These are phyloP conservation scores for Coelastrella sp. DNA, from an alignment of 139 green algal genomes.

Conservation along the genomic window DNA sequence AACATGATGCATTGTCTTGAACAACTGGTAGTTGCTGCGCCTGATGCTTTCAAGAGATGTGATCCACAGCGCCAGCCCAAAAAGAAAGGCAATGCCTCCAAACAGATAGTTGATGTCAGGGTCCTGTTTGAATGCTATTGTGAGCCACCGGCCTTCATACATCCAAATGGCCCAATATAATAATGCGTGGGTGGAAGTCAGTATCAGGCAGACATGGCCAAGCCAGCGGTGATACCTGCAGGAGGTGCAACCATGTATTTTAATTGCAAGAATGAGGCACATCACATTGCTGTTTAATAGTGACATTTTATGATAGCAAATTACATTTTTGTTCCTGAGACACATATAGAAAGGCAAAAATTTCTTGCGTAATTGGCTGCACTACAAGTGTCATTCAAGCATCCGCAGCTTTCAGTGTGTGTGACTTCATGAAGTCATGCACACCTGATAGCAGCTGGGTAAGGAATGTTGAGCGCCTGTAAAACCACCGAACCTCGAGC, in stretches of 20 bases:
- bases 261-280: too few relatives aligned
- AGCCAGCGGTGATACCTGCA: background rate
- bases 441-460: background rate
- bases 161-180: background rate
- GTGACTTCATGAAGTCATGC: too few relatives aligned
- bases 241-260: background rate
- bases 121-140: background rate
- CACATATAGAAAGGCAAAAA: background rate
- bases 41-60: background rate
- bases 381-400: background rate
- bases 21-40: background rate
- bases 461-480: background rate
- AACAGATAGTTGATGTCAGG: background rate
- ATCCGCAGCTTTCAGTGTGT: background rate
- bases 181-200: background rate
- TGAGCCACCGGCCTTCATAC: background rate
- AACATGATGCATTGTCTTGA: background rate
- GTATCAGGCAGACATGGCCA: background rate
- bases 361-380: background rate
- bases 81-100: background rate
- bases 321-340: background rate
- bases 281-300: too few relatives aligned
- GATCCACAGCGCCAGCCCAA: background rate
- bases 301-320: too few relatives aligned
- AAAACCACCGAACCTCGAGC: background rate